Evolutionary conservation across 2,329 filamentous ascomycete genomes (phyloP).

Genomic region (Trichoderma oligosporum): DNA sequence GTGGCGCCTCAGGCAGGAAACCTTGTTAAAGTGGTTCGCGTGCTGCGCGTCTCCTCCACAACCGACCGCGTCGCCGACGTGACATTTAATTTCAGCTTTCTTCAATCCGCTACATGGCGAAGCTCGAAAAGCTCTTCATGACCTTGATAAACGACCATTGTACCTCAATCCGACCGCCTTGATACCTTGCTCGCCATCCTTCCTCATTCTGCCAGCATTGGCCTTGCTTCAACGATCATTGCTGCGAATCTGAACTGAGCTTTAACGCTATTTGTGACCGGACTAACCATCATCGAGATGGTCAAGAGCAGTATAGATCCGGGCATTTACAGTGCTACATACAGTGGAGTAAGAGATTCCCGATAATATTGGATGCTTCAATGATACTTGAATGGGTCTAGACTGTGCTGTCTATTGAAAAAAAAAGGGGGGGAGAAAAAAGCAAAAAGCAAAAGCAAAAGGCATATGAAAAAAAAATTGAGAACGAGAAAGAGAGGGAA

Average conservation of each 20-base stretch:
- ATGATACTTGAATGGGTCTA: not conserved
- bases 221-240: constrained; percentile 2
- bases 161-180: not conserved
- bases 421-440: not conserved
- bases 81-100: constrained; percentile 29
- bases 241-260: constrained; percentile 7
- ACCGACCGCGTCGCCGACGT: constrained; percentile 37
- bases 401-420: not conserved
- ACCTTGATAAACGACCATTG: constrained; percentile 1
- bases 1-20: constrained; percentile 34
- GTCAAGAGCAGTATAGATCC: constrained; percentile 43
- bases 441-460: too few species aligned
- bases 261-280: not conserved
- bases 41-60: constrained; percentile 36
- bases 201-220: constrained; percentile 1
- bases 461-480: too few species aligned
- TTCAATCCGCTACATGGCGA: constrained; percentile 9
- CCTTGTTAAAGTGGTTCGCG: constrained; percentile 37
- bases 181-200: not conserved
- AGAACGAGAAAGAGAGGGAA: too few species aligned
- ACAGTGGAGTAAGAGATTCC: constrained; percentile 56
- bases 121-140: constrained; percentile 11
- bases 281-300: constrained; percentile 37
- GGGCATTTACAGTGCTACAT: constrained; percentile 65
- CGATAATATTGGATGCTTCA: not conserved